Evolutionary conservation across 2,329 filamentous ascomycete genomes (phyloP), one percentile per base, ranked within the genome.

Genomic region (Diplocarpon mali): DNA sequence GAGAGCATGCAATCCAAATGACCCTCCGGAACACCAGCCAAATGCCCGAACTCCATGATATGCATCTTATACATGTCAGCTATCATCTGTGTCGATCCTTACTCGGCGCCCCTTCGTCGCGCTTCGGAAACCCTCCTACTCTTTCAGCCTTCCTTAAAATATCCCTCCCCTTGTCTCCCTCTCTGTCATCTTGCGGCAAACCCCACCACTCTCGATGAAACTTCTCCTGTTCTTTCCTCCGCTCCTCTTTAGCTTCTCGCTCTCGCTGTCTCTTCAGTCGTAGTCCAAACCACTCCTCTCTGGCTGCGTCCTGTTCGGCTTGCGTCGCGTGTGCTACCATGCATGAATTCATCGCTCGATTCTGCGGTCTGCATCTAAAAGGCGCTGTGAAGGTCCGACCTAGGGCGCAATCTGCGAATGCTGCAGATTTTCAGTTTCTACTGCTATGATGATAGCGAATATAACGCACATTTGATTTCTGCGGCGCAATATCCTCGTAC

Each of bases 211-310:
- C 78, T 48, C 76, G 64, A 60, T 80, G 68, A 49, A 82, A 81
- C 37, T 71, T 70, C 63, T 81, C 76, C 66, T 82, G 78, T 57
- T 79, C 76, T 42, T 69, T 66, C 52, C 74, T 73, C 56, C 77
- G 68, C 48, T 67, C 67, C 44, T 74, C 71, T 57, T 80, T 79
- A 50, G 73, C 71, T 64, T 87, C 80, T 31, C 79, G 69, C 64
- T 83, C 78, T 46, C 68, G 69, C 56, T 79, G 75, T 45, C 89
- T 73, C 67, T 87, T 77, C 56, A 85, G 71, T 41, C 85, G 75
- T 52, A 76, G 73, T 41, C 79, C 77, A 64, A 96, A 96, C 92
- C 92, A 98, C 62, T 96, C 88, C 64, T 88, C 85, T 42, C 92
- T 73, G 52, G 92, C 92, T 17, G 78, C 80, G 67, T 98, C 92